Evolutionary conservation across 1,139 yeast species (phyloP).

Genomic region (Yamadazyma trypodendri): DNA sequence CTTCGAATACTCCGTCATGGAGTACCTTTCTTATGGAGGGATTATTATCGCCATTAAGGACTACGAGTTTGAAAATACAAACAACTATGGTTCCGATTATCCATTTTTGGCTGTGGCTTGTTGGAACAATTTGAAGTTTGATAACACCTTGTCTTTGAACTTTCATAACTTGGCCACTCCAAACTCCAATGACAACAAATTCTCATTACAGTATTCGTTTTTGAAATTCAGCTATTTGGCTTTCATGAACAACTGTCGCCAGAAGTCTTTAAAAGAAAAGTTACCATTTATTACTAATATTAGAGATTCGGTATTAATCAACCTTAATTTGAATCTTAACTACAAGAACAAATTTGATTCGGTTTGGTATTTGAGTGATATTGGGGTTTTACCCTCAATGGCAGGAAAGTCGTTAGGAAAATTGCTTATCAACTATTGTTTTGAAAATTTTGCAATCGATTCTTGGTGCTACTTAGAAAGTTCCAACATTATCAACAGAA

Average conservation of each 20-base stretch:
- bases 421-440: slow-evolving; percentile 30
- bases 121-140: slow-evolving; percentile 34
- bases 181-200: slow-evolving; percentile 19
- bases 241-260: slow-evolving; percentile 35
- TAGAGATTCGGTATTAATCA: slow-evolving; percentile 23
- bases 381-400: slow-evolving; percentile 41
- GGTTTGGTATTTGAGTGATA: slow-evolving; percentile 42
- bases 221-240: slow-evolving; percentile 34
- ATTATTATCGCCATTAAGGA: slow-evolving; percentile 34
- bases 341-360: slow-evolving; percentile 16
- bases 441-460: slow-evolving; percentile 21
- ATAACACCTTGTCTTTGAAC: slow-evolving; percentile 24
- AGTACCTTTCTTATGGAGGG: slow-evolving; percentile 35
- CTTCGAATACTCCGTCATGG: slow-evolving; percentile 38
- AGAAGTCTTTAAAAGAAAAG: slow-evolving; percentile 34
- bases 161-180: slow-evolving; percentile 17
- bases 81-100: slow-evolving; percentile 11
- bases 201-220: slow-evolving; percentile 25
- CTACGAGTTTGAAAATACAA: slow-evolving; percentile 25
- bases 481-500: slow-evolving; percentile 50
- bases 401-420: slow-evolving; percentile 42
- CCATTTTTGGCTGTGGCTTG: slow-evolving; percentile 39
- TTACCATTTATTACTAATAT: slow-evolving; percentile 34
- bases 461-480: slow-evolving; percentile 45
- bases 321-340: slow-evolving; percentile 17